Base-by-base conservation (phyloP, 352 stramenopile genomes). In the Aphanomyces cochlioides region DNA sequence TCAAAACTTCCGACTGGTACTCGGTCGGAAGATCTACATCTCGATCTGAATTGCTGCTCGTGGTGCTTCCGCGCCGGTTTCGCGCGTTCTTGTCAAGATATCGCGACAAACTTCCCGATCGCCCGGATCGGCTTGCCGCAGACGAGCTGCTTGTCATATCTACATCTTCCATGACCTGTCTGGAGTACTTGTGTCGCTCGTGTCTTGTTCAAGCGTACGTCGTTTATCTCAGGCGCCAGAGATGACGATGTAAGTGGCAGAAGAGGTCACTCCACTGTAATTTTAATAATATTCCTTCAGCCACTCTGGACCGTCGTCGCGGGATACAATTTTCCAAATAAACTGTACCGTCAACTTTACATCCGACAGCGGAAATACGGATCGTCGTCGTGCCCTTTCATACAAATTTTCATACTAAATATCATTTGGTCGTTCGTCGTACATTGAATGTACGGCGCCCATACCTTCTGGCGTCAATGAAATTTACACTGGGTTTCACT, bases 111-210 rank as follows among this genome's bases (percentile, higher is more conserved):
- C 64, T 70, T 34, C 64, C 64, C 5, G 54, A 61, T 37, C 54
- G 48, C 7, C 64, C 53, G 47, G 64, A 63, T 47, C 43, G 54
- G 17, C 13, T 61, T 34, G 64, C 39, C 38, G 45, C 43, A 56
- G 28, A 17, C 17, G 15, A 13, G 28, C 21, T 56, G 37, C 41
- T 56, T 12, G 47, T 37, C 17, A 37, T 41, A 10, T 70, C 64
- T 70, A 70, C 64, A 56, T 70, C 64, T 36, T 70, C 64, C 64
- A 70, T 70, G 64, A 39, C 54, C 54, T 61, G 43, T 37, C 12
- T 37, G 19, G 19, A 39, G n/a, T 40, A 7, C 7, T 39, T 28
- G 38, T 34, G 39, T 54, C 40, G 39, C 36, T 3, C 13, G 15
- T 41, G 36, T 19, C n/a, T 45, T 28, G 28, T 28, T 28, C 28